Base-by-base conservation (phyloP, 768 basidiomycete genomes). In the Panus rudis region DNA sequence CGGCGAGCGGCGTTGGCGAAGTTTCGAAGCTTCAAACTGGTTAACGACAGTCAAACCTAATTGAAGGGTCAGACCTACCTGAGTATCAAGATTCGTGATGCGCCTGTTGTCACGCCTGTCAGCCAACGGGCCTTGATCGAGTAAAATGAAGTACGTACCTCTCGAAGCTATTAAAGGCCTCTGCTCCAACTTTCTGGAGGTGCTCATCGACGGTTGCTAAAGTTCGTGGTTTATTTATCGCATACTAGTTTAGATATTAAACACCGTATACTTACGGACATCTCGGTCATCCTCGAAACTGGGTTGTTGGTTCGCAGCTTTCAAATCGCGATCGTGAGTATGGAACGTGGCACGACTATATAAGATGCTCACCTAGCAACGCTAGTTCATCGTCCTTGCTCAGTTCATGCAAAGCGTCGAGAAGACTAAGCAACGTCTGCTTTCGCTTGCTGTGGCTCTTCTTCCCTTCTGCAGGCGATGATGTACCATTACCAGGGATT, bases 1-100 rank as follows among this genome's bases (percentile, higher is more conserved):
- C 84, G 84, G 27, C 84, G 77, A 17, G 82, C 75, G 11, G 84
- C 82, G 52, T 85, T 84, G 27, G 81, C 77, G 57, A 86, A 86
- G 58, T 81, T 84, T 35, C 82, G 74, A 13, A 88, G 71, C 80
- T 86, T 54, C n/a, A 20, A 26, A 51, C 16, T 4, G 13, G 16
- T 13, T n/a, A 21, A 21, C 13, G 20, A 37, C 10, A 14, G 13
- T 37, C 20, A 37, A 19, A 21, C 10, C 20, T 19, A 12, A 17
- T 14, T 6, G 10, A 25, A 24, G 31, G 27, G 14, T 38, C 5
- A 14, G 20, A 43, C 60, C 12, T 50, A 79, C 79, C 67, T 84
- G 79, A 59, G 73, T 76, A 59, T 85, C 83, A 10, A 84, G 64
- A 46, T 72, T 75, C 41, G 75, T 75, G 39, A 83, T 68, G 28